Conservation (phyloP, 768 basidiomycete species). For the Kwoniella europaea region DNA sequence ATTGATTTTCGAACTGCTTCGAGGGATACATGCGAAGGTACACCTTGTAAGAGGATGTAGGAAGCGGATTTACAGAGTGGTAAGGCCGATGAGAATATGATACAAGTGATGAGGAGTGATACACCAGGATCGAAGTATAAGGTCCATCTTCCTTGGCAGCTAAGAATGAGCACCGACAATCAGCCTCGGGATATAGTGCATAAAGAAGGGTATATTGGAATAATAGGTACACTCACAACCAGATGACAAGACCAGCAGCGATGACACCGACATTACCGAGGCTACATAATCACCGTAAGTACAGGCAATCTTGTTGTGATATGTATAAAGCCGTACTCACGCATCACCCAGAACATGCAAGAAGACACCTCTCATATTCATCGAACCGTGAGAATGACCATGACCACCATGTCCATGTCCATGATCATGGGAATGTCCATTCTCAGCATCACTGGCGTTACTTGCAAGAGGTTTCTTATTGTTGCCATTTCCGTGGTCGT, state of each 20-base stretch:
- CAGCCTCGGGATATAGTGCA: too few species aligned
- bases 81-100: conserved; percentile 94
- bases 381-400: conserved; percentile 66
- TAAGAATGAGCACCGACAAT: neutral
- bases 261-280: conserved; percentile 98
- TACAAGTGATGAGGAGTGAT: conserved; percentile 89
- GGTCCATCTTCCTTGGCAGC: conserved; percentile 77
- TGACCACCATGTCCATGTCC: conserved; percentile 42
- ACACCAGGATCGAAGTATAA: conserved; percentile 93
- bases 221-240: conserved; percentile 63
- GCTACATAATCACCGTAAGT: conserved; percentile 17
- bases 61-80: conserved; percentile 85
- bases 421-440: conserved; percentile 34
- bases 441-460: conserved; percentile 39
- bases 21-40: conserved; percentile 83
- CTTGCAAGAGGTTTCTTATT: conserved; percentile 20
- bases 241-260: conserved; percentile 89
- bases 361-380: conserved; percentile 98
- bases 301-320: neutral
- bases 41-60: conserved; percentile 92
- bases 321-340: conserved; percentile 39
- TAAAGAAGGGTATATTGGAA: too few species aligned
- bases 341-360: conserved; percentile 96
- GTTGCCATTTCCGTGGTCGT: conserved; percentile 27
- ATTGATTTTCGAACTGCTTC: conserved; percentile 87